Base-by-base conservation (phyloP, 2,329 filamentous ascomycete genomes). In the Pezicula neosporulosa region DNA sequence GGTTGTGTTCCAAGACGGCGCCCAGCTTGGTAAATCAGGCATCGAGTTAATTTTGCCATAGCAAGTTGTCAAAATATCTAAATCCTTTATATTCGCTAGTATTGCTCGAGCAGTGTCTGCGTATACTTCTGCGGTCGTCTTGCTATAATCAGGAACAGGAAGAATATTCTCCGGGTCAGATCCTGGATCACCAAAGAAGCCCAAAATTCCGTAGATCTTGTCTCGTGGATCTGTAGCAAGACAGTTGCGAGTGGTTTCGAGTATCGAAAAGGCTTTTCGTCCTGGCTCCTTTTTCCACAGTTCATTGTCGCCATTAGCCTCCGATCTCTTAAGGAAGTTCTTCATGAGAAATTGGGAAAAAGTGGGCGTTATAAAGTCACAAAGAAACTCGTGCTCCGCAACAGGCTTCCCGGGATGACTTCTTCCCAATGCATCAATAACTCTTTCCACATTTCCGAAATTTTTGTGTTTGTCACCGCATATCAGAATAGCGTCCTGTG, bases 151-250 rank as follows among this genome's bases (percentile, higher is more conserved):
- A 24, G 42, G 18, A 30, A 24, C 18, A 6, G 42, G 42, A 28
- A 44, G 42, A 24, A 44, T 44, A 16, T 44, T 44, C n/a, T 44
- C 42, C 18, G 37, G 21, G n/a, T 42, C 46, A 30, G 37, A 28
- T 27, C 18, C 36, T 6, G 37, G 16, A 41, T 48, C 47, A 19
- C 35, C 37, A 19, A 48, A 41, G 27, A 50, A 44, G 28, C 48
- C 48, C 16, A 50, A n/a, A 18, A 50, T 44, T 16, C 39, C 48
- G 37, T 35, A 50, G 10, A 50, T 21, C 30, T 50, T 44, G 37
- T 50, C 48, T 18, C 48, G 48, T 19, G 41, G 48, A 50, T 50
- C 48, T n/a, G 18, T 50, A 21, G 39, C 36, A 6, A 19, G 47
- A 30, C 15, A 15, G 16, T 48, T 41, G 16, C 19, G 36, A 39